Percentiles rank a stretch among this genome's conserved stretches.
phyloP scores from a whole-genome alignment of 192 early-diverging fungal species.

The Backusella morwellensis region DNA sequence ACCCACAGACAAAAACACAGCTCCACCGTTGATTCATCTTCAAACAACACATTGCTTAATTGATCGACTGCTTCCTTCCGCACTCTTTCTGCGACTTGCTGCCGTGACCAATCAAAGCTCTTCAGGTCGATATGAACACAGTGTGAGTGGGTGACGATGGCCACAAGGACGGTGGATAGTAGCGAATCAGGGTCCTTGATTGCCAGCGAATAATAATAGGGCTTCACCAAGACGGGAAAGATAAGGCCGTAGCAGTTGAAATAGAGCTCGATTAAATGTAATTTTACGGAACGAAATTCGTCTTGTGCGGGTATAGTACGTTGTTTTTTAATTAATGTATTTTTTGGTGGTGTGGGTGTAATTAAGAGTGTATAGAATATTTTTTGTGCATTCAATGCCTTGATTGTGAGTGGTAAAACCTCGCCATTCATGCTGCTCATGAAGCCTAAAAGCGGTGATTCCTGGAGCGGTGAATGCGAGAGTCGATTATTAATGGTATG shows the following conservation, averaged over 20 bases:
- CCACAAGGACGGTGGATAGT: background rate
- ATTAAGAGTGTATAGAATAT: background rate
- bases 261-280: background rate
- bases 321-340: background rate
- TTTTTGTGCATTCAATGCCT: background rate
- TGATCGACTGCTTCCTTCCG: background rate
- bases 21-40: conserved; percentile 8
- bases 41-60: conserved; percentile 16
- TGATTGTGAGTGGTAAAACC: background rate
- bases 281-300: background rate
- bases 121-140: conserved; percentile 3
- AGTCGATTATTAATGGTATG: background rate
- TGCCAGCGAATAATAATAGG: background rate
- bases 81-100: background rate
- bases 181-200: conserved; percentile 7
- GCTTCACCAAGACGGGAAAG: background rate
- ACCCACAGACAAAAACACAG: background rate
- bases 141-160: background rate
- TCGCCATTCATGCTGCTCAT: background rate
- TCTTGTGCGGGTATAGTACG: background rate
- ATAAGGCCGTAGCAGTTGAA: conserved; percentile 1
- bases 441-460: background rate
- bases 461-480: background rate
- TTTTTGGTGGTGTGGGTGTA: background rate
- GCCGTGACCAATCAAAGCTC: background rate